phyloP scores from a whole-genome alignment of 1,284 basidiomycete genomes.

The Ganoderma resinaceum region DNA sequence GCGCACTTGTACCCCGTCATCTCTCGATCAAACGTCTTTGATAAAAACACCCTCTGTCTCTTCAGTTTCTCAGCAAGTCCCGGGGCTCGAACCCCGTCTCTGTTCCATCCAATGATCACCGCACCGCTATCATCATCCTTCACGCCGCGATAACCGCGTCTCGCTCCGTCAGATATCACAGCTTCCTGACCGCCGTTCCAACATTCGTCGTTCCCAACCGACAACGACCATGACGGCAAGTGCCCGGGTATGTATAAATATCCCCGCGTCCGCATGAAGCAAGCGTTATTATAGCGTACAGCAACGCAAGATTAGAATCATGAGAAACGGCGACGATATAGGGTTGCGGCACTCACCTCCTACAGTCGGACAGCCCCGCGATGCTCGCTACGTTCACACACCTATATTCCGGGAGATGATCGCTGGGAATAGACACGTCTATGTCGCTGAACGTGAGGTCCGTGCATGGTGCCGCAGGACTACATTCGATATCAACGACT shows the following conservation, averaged over 20 bases:
- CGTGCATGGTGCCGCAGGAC: slow-evolving; percentile 55
- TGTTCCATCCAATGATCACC: not conserved
- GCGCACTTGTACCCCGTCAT: slow-evolving; percentile 6
- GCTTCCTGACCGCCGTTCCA: slow-evolving; percentile 3
- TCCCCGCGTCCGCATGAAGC: not conserved
- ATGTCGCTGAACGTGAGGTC: slow-evolving; percentile 53
- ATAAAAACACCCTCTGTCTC: slow-evolving; percentile 11
- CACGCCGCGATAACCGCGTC: not conserved
- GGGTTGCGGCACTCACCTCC: slow-evolving; percentile 17
- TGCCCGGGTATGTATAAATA: slow-evolving; percentile 11
- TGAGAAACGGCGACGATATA: not conserved
- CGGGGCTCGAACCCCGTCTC: not conserved
- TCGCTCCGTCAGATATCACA: slow-evolving; percentile 8
- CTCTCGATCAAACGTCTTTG: slow-evolving; percentile 23
- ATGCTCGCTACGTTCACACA: slow-evolving; percentile 56
- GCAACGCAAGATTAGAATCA: slow-evolving; percentile 6
- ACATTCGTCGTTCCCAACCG: not conserved
- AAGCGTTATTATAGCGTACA: not conserved
- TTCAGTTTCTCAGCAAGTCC: not conserved
- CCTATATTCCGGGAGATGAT: slow-evolving; percentile 46
- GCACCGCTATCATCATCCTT: slow-evolving; percentile 1
- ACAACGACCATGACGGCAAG: slow-evolving; percentile 2
- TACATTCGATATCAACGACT: slow-evolving; percentile 66
- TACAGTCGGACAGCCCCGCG: slow-evolving; percentile 19
- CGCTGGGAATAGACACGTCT: slow-evolving; percentile 46